Conservation (phyloP, 768 basidiomycete species). For the Mycena sanguinolenta region DNA sequence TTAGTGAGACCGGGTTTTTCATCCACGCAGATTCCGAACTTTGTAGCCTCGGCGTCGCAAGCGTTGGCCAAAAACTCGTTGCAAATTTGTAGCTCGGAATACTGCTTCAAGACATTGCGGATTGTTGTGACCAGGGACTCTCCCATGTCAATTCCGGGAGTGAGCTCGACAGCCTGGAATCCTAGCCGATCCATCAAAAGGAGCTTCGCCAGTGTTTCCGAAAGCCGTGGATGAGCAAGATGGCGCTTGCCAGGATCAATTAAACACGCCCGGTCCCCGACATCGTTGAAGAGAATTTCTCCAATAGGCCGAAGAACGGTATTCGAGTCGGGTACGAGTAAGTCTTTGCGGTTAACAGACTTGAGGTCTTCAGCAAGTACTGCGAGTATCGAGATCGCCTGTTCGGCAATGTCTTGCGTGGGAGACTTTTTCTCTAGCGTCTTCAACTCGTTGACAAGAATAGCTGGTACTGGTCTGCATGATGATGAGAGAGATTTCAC, state of each 20-base stretch:
- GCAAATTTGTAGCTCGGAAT: constrained; percentile 57
- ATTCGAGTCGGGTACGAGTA: constrained; percentile 53
- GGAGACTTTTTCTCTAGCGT: constrained; percentile 30
- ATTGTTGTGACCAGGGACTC: constrained; percentile 59
- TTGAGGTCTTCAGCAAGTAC: constrained; percentile 42
- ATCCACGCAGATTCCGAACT: constrained; percentile 58
- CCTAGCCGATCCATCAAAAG: constrained; percentile 52
- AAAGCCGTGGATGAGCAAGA: constrained; percentile 50
- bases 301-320: constrained; percentile 43
- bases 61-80: constrained; percentile 70
- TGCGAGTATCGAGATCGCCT: constrained; percentile 47
- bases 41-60: constrained; percentile 60
- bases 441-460: constrained; percentile 46
- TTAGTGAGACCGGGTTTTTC: constrained; percentile 30
- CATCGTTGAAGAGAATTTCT: constrained; percentile 56
- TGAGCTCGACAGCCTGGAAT: constrained; percentile 46
- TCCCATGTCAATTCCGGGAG: constrained; percentile 55
- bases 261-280: constrained; percentile 48
- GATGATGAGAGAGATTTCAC: neutral
- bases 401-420: constrained; percentile 34
- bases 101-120: constrained; percentile 55
- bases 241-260: constrained; percentile 36
- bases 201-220: constrained; percentile 45
- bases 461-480: constrained; percentile 47
- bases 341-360: constrained; percentile 38